These are phyloP conservation scores for Spiromastix sp. DNA, from an alignment of 2,329 filamentous ascomycete species.

Conservation along the genomic window DNA sequence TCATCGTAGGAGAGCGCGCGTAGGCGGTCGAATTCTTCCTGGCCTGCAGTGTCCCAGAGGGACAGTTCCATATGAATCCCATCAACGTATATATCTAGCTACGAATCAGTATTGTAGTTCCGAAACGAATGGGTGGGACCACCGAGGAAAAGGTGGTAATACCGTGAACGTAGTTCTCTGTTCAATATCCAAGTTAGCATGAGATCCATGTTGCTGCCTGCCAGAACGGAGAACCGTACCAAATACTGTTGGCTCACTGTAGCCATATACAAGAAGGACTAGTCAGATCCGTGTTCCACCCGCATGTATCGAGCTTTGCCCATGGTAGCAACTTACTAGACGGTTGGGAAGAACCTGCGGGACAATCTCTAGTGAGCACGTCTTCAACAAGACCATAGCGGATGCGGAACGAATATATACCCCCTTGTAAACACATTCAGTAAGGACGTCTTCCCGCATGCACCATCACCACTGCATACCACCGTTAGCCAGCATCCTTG, in stretches of 20 bases:
- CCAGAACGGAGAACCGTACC: conserved; percentile 32
- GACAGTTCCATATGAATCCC: conserved; percentile 94
- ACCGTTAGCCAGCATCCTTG: conserved; percentile 1
- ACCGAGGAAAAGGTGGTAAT: too few species aligned
- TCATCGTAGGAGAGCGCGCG: conserved; percentile 96
- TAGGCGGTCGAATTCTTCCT: conserved; percentile 97
- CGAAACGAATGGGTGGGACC: not conserved
- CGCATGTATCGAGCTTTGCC: too few species aligned
- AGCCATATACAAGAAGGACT: conserved; percentile 1
- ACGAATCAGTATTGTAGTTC: not conserved
- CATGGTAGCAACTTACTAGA: conserved; percentile 62
- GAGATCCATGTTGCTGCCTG: too few species aligned
- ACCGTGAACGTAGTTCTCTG: conserved; percentile 98
- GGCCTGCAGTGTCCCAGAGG: conserved; percentile 95
- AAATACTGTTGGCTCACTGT: conserved; percentile 85
- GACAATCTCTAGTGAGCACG: not conserved
- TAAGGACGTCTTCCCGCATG: conserved; percentile 91
- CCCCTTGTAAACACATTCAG: conserved; percentile 98
- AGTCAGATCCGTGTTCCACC: too few species aligned
- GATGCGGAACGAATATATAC: conserved; percentile 38
- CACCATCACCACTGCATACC: conserved; percentile 70
- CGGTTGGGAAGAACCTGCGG: conserved; percentile 83
- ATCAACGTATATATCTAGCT: conserved; percentile 89
- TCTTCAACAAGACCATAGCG: not conserved
- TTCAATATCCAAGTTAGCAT: conserved; percentile 19